Conservation (phyloP, 2,329 filamentous ascomycete species). For the Cercospora canescens region DNA sequence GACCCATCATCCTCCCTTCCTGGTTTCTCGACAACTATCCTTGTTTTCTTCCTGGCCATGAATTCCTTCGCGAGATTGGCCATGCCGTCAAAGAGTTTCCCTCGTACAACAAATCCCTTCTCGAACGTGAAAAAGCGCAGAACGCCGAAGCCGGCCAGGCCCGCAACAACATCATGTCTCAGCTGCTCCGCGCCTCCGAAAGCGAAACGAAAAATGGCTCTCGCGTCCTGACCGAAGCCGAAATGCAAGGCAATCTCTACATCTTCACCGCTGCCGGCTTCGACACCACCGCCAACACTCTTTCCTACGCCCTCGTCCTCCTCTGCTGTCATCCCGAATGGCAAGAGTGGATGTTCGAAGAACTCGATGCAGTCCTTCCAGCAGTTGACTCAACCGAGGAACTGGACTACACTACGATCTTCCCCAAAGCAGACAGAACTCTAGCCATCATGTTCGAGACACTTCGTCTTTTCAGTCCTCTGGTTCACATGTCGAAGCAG, state of each 20-base stretch:
- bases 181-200: constrained; percentile 28
- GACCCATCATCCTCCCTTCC: constrained; percentile 29
- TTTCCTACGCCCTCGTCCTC: constrained; percentile 51
- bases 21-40: constrained; percentile 31
- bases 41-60: constrained; percentile 24
- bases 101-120: constrained; percentile 23
- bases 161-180: constrained; percentile 32
- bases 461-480: constrained; percentile 44
- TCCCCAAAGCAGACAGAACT: constrained; percentile 46
- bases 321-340: constrained; percentile 49
- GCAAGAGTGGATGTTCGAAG: constrained; percentile 55
- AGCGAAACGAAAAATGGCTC: constrained; percentile 18
- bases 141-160: constrained; percentile 12
- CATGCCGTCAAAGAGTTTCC: constrained; percentile 31
- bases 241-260: constrained; percentile 49
- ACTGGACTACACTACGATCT: constrained; percentile 46
- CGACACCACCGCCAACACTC: constrained; percentile 53
- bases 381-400: constrained; percentile 24
- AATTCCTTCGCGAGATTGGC: constrained; percentile 19
- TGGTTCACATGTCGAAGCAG: constrained; percentile 39
- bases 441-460: constrained; percentile 55
- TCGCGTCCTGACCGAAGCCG: constrained; percentile 38
- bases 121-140: constrained; percentile 27
- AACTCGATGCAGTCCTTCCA: constrained; percentile 44
- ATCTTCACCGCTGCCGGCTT: constrained; percentile 50